Conservation (phyloP, 2,329 filamentous ascomycete genomes). For the Penicillium rolfsii region DNA sequence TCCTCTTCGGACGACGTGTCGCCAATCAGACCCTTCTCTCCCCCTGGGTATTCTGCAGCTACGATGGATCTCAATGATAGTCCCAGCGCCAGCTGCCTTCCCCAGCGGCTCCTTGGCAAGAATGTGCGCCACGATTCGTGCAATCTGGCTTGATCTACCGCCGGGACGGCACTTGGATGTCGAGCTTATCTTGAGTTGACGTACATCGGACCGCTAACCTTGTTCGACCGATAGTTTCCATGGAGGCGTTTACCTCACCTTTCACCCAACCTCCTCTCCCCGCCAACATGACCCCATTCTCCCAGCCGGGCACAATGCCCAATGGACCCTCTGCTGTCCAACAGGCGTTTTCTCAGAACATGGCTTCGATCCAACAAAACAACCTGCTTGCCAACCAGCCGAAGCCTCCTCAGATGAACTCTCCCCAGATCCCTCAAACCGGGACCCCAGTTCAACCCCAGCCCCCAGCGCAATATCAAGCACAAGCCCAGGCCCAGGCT, state of each 20-base stretch:
- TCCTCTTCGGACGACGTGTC: background rate
- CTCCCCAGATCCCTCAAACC: constrained; percentile 21
- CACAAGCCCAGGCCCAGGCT: constrained; percentile 38
- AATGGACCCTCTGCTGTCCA: constrained; percentile 37
- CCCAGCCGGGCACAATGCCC: constrained; percentile 35
- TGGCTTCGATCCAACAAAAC: constrained; percentile 41
- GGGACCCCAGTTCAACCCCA: constrained; percentile 28
- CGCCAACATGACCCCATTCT: constrained; percentile 36
- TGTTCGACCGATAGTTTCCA: constrained; percentile 34
- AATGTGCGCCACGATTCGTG: constrained; percentile 8
- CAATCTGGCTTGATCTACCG: constrained; percentile 2
- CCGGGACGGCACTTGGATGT: background rate
- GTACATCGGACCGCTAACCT: constrained; percentile 26
- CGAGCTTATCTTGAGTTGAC: constrained; percentile 11
- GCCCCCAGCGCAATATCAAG: constrained; percentile 32
- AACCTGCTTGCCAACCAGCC: constrained; percentile 39
- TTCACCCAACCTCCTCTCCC: constrained; percentile 41
- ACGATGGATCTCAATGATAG: constrained; percentile 7
- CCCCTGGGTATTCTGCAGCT: constrained; percentile 11
- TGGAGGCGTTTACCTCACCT: constrained; percentile 41
- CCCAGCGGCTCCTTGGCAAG: constrained; percentile 16
- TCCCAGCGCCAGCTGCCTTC: constrained; percentile 7
- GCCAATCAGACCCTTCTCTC: background rate
- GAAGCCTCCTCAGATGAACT: constrained; percentile 26
- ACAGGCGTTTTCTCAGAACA: constrained; percentile 40